Conservation (phyloP, 1,139 yeast species). For the Kodamaea suecica region DNA sequence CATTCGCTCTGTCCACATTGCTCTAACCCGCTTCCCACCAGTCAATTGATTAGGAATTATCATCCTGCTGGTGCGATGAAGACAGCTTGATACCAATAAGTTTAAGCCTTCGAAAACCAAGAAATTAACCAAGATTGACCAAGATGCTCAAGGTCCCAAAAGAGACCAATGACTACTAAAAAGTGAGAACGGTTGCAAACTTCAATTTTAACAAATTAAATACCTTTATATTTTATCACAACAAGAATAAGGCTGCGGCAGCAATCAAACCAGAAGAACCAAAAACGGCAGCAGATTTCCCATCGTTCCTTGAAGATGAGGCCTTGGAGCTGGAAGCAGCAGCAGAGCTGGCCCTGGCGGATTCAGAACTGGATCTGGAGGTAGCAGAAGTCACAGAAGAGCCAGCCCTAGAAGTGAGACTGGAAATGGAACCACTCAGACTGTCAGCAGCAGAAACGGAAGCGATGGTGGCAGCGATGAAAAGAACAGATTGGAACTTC, state of each 20-base stretch:
- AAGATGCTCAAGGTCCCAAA: too few relatives aligned
- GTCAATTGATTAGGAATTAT: too few relatives aligned
- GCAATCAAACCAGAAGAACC: conserved; percentile 28
- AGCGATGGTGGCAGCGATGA: conserved; percentile 12
- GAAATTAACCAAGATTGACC: too few relatives aligned
- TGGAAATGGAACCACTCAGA: too few relatives aligned
- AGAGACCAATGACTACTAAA: too few relatives aligned
- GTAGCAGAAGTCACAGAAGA: conserved; percentile 12
- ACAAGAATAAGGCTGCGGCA: conserved; percentile 28
- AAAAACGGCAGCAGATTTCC: conserved; percentile 14
- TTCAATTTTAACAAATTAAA: not conserved
- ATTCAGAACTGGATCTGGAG: conserved; percentile 7
- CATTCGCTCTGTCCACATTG: too few relatives aligned
- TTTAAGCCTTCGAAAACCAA: too few relatives aligned
- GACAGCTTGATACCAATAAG: too few relatives aligned
- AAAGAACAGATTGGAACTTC: conserved; percentile 9
- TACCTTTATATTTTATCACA: conserved; percentile 16
- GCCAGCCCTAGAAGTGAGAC: conserved; percentile 9
- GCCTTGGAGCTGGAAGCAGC: conserved; percentile 3
- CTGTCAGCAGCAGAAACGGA: conserved; percentile 14
- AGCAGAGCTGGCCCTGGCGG: conserved; percentile 9
- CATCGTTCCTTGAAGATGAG: conserved; percentile 14
- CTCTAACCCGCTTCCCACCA: too few relatives aligned
- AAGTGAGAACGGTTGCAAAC: not conserved
- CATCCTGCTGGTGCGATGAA: too few relatives aligned